phyloP scores from a whole-genome alignment of 2,329 filamentous ascomycete species.

The Aureobasidium sp. region DNA sequence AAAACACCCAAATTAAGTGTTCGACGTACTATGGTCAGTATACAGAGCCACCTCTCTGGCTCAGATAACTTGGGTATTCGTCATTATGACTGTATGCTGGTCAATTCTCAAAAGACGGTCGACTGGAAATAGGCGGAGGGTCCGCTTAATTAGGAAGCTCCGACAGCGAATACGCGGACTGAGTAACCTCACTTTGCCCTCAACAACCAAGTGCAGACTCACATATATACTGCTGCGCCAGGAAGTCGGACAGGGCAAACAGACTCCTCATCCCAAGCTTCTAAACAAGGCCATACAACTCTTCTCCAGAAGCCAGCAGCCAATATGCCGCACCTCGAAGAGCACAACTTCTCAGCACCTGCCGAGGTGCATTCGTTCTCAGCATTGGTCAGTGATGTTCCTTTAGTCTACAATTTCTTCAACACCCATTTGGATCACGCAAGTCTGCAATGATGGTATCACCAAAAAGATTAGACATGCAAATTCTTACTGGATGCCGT shows the following conservation, averaged over 20 bases:
- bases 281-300: background rate
- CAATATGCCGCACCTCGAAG: slow-evolving; percentile 23
- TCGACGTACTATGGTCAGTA: background rate
- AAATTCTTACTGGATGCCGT: background rate
- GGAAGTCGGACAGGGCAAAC: background rate
- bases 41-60: too few relatives aligned
- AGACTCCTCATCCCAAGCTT: background rate
- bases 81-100: background rate
- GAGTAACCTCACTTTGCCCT: background rate
- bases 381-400: slow-evolving; percentile 31
- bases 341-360: slow-evolving; percentile 36
- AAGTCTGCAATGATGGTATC: background rate
- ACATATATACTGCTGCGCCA: background rate
- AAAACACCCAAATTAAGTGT: background rate
- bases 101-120: background rate
- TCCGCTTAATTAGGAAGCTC: background rate
- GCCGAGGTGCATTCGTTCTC: slow-evolving; percentile 34
- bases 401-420: background rate
- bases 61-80: background rate
- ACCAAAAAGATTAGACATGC: background rate
- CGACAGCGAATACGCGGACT: background rate
- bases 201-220: background rate
- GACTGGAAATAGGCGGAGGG: background rate
- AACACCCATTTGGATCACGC: background rate
- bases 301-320: background rate